Base-by-base conservation (phyloP, 768 basidiomycete genomes). In the Tephrocybe rancida region DNA sequence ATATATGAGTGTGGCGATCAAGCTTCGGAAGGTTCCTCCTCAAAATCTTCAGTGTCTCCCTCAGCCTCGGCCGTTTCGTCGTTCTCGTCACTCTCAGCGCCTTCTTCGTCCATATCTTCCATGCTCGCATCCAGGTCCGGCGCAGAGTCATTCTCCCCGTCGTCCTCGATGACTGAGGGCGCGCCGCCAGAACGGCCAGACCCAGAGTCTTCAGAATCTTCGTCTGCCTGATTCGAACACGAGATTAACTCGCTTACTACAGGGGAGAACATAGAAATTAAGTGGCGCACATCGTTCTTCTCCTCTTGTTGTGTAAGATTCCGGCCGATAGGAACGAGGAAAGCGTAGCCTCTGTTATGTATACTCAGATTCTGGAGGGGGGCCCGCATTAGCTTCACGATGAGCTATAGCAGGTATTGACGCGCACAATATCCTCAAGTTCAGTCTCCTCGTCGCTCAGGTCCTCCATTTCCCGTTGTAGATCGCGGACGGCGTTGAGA, bases 361-460 rank as follows among this genome's bases (percentile, higher is more conserved):
- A 92, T 80, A 50, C 73, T 70, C 26, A 75, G 55, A 55, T 80
- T 86, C 88, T 90, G 63, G 1, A 49, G 16, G 16, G 42, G 21
- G 29, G 35, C 22, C 34, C 21, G 52, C 42, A 53, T 57, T 26
- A 61, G 54, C 39, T 48, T 11, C 42, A 26, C 19, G 44, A 50
- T 8, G 30, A 27, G 29, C 16, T 26, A 37, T 22, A 27, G 8
- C 38, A 42, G 32, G 27, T 26, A 27, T 7, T 13, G 13, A 29
- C 29, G 72, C 82, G 58, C 63, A 88, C 90, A 59, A 83, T 74
- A 39, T 88, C 87, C 54, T 92, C 90, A n/a, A 92, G 64, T 60
- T 92, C 88, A 47, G 76, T 81, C 69, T 92, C 91, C 66, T 92
- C 91, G 52, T 92, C 91, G 54, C 88, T 91, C 55, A 93, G 70